Conservation (phyloP, 805 yeast species). For the Cyberlindnera galapagoensis region DNA sequence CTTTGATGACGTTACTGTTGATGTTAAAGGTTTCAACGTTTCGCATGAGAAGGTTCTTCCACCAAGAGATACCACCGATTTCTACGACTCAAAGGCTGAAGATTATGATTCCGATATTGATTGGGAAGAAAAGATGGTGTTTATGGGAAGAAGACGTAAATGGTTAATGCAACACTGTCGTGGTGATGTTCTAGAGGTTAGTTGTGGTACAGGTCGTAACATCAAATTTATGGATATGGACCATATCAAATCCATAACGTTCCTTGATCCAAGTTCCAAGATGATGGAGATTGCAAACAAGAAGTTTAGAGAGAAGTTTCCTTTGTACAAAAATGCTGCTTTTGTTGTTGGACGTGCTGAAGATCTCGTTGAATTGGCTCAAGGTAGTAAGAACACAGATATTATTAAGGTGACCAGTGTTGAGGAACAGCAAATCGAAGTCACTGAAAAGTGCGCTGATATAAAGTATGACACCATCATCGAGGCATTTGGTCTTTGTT, state of each 20-base stretch:
- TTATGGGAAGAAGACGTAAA: constrained; percentile 55
- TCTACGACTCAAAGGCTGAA: constrained; percentile 71
- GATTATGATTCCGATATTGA: constrained; percentile 78
- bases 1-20: constrained; percentile 27
- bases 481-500: constrained; percentile 93
- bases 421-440: constrained; percentile 19
- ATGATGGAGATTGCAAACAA: constrained; percentile 80
- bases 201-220: constrained; percentile 96
- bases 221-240: constrained; percentile 63
- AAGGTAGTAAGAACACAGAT: constrained; percentile 20
- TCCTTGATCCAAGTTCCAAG: constrained; percentile 73
- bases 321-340: constrained; percentile 65
- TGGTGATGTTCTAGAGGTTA: constrained; percentile 92
- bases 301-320: constrained; percentile 64
- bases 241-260: constrained; percentile 65
- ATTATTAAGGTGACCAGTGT: constrained; percentile 19
- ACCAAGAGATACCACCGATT: constrained; percentile 73
- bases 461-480: constrained; percentile 84
- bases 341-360: constrained; percentile 91
- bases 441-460: constrained; percentile 21
- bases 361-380: constrained; percentile 56
- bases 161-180: constrained; percentile 71
- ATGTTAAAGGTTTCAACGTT: constrained; percentile 27
- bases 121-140: constrained; percentile 38
- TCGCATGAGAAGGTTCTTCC: constrained; percentile 43